Conservation (phyloP, 2,329 filamentous ascomycete species). For the Zymoseptoria tritici region DNA sequence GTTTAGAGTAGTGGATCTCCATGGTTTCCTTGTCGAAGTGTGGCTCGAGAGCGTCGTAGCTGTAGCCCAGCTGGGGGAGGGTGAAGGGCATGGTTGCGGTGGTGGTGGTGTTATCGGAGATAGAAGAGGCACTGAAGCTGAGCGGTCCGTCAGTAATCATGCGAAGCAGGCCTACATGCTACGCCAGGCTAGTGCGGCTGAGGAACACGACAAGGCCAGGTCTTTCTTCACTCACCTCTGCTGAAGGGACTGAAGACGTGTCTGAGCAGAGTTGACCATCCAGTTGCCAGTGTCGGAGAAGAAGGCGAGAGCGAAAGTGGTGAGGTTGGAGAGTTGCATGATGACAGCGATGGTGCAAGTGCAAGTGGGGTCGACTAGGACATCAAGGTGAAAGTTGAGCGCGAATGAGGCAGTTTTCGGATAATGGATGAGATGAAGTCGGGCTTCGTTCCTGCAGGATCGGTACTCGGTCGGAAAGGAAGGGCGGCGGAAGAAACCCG, state of each 20-base stretch:
- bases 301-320: constrained; percentile 15
- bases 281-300: constrained; percentile 9
- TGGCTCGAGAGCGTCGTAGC: constrained; percentile 58
- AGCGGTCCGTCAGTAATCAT: not conserved
- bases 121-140: not conserved
- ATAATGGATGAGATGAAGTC: not conserved
- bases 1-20: constrained; percentile 72
- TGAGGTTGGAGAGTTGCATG: constrained; percentile 23
- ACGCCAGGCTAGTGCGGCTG: not conserved
- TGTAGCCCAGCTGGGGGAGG: constrained; percentile 25
- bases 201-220: not conserved
- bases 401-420: constrained; percentile 17
- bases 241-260: constrained; percentile 19
- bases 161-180: not conserved
- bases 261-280: constrained; percentile 22
- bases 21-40: constrained; percentile 72
- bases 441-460: not conserved
- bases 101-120: not conserved
- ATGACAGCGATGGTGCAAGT: constrained; percentile 2
- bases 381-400: constrained; percentile 17
- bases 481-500: not conserved
- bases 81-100: constrained; percentile 22
- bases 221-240: constrained; percentile 13
- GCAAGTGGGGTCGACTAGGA: constrained; percentile 7
- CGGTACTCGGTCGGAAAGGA: not conserved